Percentiles rank a stretch among this genome's conserved stretches.
Conservation (phyloP, 2,329 filamentous ascomycete species). For the Claviceps arundinis region DNA sequence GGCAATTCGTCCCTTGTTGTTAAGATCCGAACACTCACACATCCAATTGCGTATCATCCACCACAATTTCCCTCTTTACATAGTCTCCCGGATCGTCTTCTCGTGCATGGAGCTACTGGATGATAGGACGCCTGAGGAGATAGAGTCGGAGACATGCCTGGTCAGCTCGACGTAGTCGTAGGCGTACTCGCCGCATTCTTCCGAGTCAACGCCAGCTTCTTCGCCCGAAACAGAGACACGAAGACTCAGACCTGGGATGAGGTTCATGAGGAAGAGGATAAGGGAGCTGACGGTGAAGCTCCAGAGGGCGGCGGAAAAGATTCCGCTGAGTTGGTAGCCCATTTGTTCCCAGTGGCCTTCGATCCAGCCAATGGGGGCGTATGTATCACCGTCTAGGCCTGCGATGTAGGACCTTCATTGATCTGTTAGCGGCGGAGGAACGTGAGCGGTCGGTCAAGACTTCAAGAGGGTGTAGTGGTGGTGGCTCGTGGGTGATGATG, state of each 20-base stretch:
- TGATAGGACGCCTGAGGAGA: slow-evolving; percentile 9
- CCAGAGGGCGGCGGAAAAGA: slow-evolving; percentile 50
- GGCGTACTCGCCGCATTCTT: slow-evolving; percentile 69
- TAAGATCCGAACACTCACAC: no score
- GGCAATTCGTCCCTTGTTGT: no score
- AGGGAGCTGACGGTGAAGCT: slow-evolving; percentile 54
- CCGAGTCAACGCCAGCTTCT: slow-evolving; percentile 57
- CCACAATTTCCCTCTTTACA: not conserved
- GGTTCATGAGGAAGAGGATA: slow-evolving; percentile 58
- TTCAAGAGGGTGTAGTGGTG: no score
- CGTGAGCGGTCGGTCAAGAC: no score
- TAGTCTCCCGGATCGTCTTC: slow-evolving; percentile 11
- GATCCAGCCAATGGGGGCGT: slow-evolving; percentile 52
- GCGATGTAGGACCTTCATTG: slow-evolving; percentile 47
- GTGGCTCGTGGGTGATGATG: not conserved
- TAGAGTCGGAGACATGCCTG: slow-evolving; percentile 42
- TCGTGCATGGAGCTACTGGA: slow-evolving; percentile 17
- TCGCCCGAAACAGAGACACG: slow-evolving; percentile 55
- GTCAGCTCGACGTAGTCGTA: slow-evolving; percentile 69
- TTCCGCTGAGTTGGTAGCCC: slow-evolving; percentile 58
- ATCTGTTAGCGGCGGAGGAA: not conserved
- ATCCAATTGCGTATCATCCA: no score
- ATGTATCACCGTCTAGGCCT: slow-evolving; percentile 53
- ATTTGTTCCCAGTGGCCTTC: slow-evolving; percentile 59
- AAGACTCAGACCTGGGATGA: slow-evolving; percentile 56